These are phyloP conservation scores for Letharia columbiana DNA, from an alignment of 495 filamentous ascomycete species.

Conservation along the genomic window DNA sequence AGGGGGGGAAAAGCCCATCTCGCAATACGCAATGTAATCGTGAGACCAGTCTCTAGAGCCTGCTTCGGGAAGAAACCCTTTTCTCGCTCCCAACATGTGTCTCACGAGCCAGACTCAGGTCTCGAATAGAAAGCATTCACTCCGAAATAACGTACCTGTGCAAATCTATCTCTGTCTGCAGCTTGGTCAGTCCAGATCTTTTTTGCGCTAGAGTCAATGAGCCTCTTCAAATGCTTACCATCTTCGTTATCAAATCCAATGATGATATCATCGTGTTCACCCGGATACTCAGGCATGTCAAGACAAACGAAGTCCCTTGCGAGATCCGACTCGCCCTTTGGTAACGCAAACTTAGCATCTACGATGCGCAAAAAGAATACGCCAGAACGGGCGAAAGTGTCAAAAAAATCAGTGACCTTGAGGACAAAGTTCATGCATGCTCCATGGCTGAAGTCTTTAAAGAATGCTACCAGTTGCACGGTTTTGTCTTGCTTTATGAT, in stretches of 20 bases:
- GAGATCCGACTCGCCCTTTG: slow-evolving; percentile 50
- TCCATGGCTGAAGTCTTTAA: slow-evolving; percentile 72
- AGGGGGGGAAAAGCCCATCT: neutral
- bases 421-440: slow-evolving; percentile 80
- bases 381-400: slow-evolving; percentile 56
- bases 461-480: slow-evolving; percentile 71
- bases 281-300: slow-evolving; percentile 78
- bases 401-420: slow-evolving; percentile 70
- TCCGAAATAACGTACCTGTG: slow-evolving; percentile 14
- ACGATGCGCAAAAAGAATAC: slow-evolving; percentile 65
- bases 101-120: too few species aligned
- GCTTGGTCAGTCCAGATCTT: slow-evolving; percentile 11
- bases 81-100: neutral
- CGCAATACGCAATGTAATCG: neutral
- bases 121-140: neutral
- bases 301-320: slow-evolving; percentile 66
- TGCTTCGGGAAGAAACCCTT: neutral
- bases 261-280: slow-evolving; percentile 82
- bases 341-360: slow-evolving; percentile 84
- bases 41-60: neutral
- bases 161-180: slow-evolving; percentile 42
- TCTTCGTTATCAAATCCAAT: slow-evolving; percentile 70
- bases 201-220: neutral
- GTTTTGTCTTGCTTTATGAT: slow-evolving; percentile 64
- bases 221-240: slow-evolving; percentile 47